Evolutionary conservation across 208 protist genomes (phyloP), one percentile per base, ranked within the genome.

Genomic region (Lotmaria passim): DNA sequence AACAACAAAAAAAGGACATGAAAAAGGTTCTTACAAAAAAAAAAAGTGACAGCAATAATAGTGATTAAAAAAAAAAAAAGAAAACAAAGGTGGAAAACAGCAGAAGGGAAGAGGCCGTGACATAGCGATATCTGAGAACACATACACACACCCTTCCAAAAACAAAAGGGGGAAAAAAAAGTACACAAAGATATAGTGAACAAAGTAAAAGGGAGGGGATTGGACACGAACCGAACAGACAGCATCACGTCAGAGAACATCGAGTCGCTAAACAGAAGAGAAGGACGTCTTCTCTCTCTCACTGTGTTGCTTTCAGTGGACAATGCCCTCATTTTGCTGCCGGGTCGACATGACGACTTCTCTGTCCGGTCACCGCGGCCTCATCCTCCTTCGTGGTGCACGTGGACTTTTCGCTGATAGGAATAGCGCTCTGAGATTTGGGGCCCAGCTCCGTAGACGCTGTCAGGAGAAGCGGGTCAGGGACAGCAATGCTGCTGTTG

Each of bases 301-400:
- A 7, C n/a, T n/a, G 6, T 47, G 5, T n/a, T 47, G 4, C 43
- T 47, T 47, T n/a, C 17, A 6, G 2, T 30, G 34, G 38, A 23
- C 24, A 3, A 19, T 33, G 56, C 15, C 33, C 28, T 34, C 41
- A 11, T 17, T 23, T 34, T 10, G 41, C 57, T 28, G 19, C 24
- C 15, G 57, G 57, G 19, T 63, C 57, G 4, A 51, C 57, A 38
- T 63, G 57, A 0, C 43, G 57, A 43, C 24, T 48, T 28, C 41
- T 2, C 56, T 48, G 34, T n/a, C n/a, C n/a, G n/a, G n/a, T n/a
- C 17, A 0, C 3, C 12, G 38, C 0, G 5, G 38, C 1, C 12
- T 6, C 56, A 17, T 38, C 51, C 3, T 48, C 56, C 38, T 48
- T 61, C 12, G 21, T 1, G 38, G n/a, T 31, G 3, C 38, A 34